A percentile compares a stretch with the other conserved stretches of the same genome.
Evolutionary conservation across 768 basidiomycete species (phyloP).

Genomic region (Mrakia hoshinonis): DNA sequence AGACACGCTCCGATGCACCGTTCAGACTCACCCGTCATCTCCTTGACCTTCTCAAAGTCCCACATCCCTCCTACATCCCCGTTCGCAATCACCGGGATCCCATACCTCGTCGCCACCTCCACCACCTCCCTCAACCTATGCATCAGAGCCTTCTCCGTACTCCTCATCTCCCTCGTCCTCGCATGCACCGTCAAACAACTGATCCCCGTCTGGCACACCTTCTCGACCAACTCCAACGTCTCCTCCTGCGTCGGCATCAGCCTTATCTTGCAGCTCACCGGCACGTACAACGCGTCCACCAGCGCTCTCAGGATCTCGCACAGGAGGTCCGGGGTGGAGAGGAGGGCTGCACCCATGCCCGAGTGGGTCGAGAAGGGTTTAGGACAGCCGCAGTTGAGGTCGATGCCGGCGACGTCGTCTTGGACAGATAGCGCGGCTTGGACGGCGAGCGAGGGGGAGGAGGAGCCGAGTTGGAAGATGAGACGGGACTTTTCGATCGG

Average conservation of each 20-base stretch:
- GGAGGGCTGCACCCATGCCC: slow-evolving; percentile 94
- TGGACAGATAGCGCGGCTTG: slow-evolving; percentile 79
- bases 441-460: slow-evolving; percentile 81
- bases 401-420: slow-evolving; percentile 84
- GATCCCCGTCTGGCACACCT: slow-evolving; percentile 79
- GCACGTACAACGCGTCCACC: slow-evolving; percentile 63
- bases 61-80: slow-evolving; percentile 77
- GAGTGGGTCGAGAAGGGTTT: slow-evolving; percentile 88
- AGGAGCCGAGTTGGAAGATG: slow-evolving; percentile 68
- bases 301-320: slow-evolving; percentile 79
- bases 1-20: too few species aligned
- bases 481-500: slow-evolving; percentile 83
- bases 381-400: slow-evolving; percentile 96
- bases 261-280: slow-evolving; percentile 90
- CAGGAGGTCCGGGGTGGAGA: slow-evolving; percentile 82
- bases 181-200: slow-evolving; percentile 89
- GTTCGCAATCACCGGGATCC: slow-evolving; percentile 85
- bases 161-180: slow-evolving; percentile 83
- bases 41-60: slow-evolving; percentile 66
- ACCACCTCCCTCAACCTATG: slow-evolving; percentile 76
- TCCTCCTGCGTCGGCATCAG: slow-evolving; percentile 76
- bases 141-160: slow-evolving; percentile 66
- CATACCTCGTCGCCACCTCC: slow-evolving; percentile 58
- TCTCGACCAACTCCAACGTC: slow-evolving; percentile 78
- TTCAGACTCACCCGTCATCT: slow-evolving; percentile 56